Base-by-base conservation (phyloP, 129 eudicot species). In the Artemisia argyi region DNA sequence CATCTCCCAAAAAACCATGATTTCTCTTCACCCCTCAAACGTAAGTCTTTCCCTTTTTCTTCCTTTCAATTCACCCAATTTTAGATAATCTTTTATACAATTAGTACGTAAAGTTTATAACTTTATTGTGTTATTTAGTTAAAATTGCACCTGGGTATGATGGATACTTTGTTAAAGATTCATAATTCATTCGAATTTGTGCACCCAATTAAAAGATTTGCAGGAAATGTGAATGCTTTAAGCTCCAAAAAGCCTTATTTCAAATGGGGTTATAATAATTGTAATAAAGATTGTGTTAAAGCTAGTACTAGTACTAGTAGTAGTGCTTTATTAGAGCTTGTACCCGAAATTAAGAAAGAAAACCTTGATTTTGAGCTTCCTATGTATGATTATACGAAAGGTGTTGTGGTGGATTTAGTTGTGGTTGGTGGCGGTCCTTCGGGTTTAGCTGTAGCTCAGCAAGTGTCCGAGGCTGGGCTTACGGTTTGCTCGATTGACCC, bases 351-450 rank as follows among this genome's bases (percentile, higher is more conserved):
- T 77, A 95, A 90, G 88, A 90, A 86, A 78, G 97, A 95, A 76
- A 86, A 79, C 74, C 97, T 95, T 56, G 96, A 95, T n/a, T 95
- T 95, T 71, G 99, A 95, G 74, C 97, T 90, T 78, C 97, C 99
- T 51, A 47, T 90, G 85, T 95, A 85, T 82, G 97, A 95, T 76
- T 81, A 94, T 48, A 76, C 96, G 24, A 95, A 80, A 68, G 78
- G 87, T 19, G 56, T 82, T 11, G 88, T 86, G 68, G 94, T 95
- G 74, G 99, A 95, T 65, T 79, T 90, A 30, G 99, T 96, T 28
- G 91, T 95, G 71, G 99, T 95, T n/a, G 99, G 99, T 56, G 99
- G 97, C 35, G 97, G 99, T 3, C 99, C 99, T 1, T 96, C 99
- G 0, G 97, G 99, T 26, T 95, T 95, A 19, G 94, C 97, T 10